Conservation (phyloP, 192 early-diverging fungal species). For the Umbelopsis isabellina region DNA sequence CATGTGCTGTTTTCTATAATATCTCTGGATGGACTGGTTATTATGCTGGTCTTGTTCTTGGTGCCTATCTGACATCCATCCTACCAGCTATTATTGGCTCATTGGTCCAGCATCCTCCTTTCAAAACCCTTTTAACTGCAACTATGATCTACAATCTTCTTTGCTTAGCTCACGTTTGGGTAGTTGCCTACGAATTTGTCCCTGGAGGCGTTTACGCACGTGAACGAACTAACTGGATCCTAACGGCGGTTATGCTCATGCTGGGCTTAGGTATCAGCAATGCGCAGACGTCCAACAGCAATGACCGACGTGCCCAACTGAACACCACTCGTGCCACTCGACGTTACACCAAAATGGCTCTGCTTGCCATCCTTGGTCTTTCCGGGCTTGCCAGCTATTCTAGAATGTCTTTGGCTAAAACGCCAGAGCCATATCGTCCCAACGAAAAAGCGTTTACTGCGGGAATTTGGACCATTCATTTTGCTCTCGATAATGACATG, state of each 20-base stretch:
- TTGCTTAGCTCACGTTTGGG: constrained; percentile 77
- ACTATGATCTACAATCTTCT: constrained; percentile 73
- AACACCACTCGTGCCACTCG: constrained; percentile 39
- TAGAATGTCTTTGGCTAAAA: constrained; percentile 50
- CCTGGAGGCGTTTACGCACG: constrained; percentile 73
- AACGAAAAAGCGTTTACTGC: constrained; percentile 72
- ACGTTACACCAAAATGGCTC: constrained; percentile 40
- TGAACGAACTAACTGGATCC: constrained; percentile 75
- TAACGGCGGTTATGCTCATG: constrained; percentile 62
- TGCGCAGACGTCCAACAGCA: constrained; percentile 24
- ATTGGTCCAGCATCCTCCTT: constrained; percentile 59
- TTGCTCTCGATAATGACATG: constrained; percentile 86
- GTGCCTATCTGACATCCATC: constrained; percentile 60
- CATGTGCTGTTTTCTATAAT: constrained; percentile 60
- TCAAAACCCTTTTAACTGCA: constrained; percentile 62
- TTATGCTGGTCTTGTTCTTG: constrained; percentile 64
- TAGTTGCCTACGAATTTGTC: constrained; percentile 84
- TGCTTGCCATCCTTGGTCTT: constrained; percentile 43
- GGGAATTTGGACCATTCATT: constrained; percentile 87
- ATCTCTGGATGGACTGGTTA: constrained; percentile 66
- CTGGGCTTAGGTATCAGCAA: constrained; percentile 59
- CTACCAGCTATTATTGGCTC: constrained; percentile 63
- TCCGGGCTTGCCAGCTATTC: constrained; percentile 41
- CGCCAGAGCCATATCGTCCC: constrained; percentile 62
- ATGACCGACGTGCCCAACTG: constrained; percentile 20